Evolutionary conservation across 75 land plant genomes (phyloP).

Genomic region (Sequoia sempervirens): DNA sequence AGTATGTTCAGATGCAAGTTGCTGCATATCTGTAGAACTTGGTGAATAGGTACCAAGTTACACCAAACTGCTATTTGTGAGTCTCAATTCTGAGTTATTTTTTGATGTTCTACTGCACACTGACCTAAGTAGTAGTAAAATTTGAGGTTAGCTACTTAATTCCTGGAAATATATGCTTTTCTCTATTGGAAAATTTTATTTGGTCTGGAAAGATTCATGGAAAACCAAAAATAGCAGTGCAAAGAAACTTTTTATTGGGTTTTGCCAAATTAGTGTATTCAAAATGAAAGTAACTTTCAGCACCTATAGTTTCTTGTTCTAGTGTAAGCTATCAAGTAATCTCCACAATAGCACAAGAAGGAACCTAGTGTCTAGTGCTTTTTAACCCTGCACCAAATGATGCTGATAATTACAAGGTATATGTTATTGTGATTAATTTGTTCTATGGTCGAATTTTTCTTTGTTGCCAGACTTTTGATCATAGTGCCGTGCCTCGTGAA

Average conservation of each 20-base stretch:
- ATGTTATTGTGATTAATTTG: conserved; percentile 1
- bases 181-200: too few species aligned
- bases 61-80: not conserved
- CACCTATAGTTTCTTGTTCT: not conserved
- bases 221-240: not conserved
- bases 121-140: not conserved
- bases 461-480: conserved; percentile 37
- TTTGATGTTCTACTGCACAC: not conserved
- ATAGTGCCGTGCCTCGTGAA: conserved; percentile 34
- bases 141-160: not conserved
- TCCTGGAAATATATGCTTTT: not conserved
- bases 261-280: too few species aligned
- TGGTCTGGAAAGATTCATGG: not conserved
- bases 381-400: not conserved
- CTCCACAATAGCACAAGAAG: not conserved
- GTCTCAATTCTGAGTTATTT: not conserved
- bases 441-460: not conserved
- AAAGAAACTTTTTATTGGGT: not conserved
- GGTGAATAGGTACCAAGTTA: not conserved
- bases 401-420: not conserved
- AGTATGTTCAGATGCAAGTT: not conserved
- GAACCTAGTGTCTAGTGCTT: not conserved
- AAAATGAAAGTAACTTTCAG: too few species aligned
- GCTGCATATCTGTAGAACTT: not conserved
- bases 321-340: not conserved